Evolutionary conservation across 768 basidiomycete species (phyloP), one percentile per base, ranked within the genome.

Genomic region (Lepiota subincarnata): DNA sequence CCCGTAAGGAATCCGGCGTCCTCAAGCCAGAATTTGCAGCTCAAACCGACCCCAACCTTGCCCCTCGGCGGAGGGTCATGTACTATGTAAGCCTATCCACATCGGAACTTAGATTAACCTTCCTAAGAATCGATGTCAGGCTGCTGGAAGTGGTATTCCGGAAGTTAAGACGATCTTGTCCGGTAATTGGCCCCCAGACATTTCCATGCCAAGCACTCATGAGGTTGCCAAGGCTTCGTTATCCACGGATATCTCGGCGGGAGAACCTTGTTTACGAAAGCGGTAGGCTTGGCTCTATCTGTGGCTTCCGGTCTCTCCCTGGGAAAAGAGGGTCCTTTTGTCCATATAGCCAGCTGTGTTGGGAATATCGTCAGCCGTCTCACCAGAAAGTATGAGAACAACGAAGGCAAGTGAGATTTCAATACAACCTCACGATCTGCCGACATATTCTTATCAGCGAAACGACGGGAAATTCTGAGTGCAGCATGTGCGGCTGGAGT

Each of bases 401-500:
- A 98, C 61, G 97, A 99, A 80, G 94, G 91, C 84, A 45, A 37
- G 72, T 66, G 34, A 7, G 22, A 22, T 36, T 19, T 31, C 14
- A n/a, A 7, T 8, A 11, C 31, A 31, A 36, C 36, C 19, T 19
- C 47, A 50, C 46, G 50, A 35, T 22, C 16, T 28, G 14, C 7
- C 34, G 12, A 20, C 38, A 39, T 16, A 40, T 20, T 28, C 31
- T 13, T 36, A 52, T 22, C 54, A 93, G 93, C 83, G 12, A 98
- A 98, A 66, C 81, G 95, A 41, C 84, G 97, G 44, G 97, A 98
- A 71, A 86, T 99, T 50, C 73, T 99, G 35, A 94, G 91, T 56
- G 97, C 97, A 10, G 94, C 95, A 24, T 92, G 93, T 66, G 97
- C 96, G 5, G 97, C 97, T 19, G 97, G 97, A 24, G 97, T 99